Base-by-base conservation (phyloP, 164 flowering plant species). In the Dillenia suffruticosa region DNA sequence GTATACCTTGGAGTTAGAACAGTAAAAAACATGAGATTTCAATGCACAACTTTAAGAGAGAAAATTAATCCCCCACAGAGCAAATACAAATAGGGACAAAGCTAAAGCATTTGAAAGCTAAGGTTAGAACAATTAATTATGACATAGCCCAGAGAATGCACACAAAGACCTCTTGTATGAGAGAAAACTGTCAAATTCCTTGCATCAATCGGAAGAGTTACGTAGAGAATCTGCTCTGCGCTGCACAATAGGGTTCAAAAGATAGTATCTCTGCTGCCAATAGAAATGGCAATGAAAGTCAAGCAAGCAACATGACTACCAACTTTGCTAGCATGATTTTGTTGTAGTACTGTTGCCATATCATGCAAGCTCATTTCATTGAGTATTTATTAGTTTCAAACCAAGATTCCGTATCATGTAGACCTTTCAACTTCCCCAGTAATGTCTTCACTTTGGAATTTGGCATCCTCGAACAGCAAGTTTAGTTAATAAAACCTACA, bases 161-260 rank as follows among this genome's bases (percentile, higher is more conserved):
- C 91, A 71, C 87, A 82, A 46, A 94, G 93, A 65, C 99, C 99
- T 78, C 97, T 88, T 49, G 99, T 91, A 63, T 94, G 99, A 97
- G 91, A 88, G 74, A 94, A 94, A 79, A 91, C 99, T 49, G 99
- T 94, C 43, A 94, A 65, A 58, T 97, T 94, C 58, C 99, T 83
- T 9, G 97, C 99, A 84, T 94, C 99, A 70, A 94, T 97, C 45
- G 99, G 99, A 45, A 94, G 51, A 94, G 92, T 76, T 94, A 96
- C 80, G 91, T 68, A 10, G 97, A 94, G 66, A 94, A 81, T 94
- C 99, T 64, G 97, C 92, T 97, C 97, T 94, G 81, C 54, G 63
- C 52, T 58, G 45, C 43, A 60, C 45, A 17, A 65, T 46, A 32
- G 54, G 40, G 40, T 32, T 5, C 40, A 32, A 32, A 32, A 32